Percentiles rank a stretch among this genome's conserved stretches.
These are phyloP conservation scores for Conticribra weissflogii DNA, from an alignment of 108 stramenopile genomes.

Conservation along the genomic window DNA sequence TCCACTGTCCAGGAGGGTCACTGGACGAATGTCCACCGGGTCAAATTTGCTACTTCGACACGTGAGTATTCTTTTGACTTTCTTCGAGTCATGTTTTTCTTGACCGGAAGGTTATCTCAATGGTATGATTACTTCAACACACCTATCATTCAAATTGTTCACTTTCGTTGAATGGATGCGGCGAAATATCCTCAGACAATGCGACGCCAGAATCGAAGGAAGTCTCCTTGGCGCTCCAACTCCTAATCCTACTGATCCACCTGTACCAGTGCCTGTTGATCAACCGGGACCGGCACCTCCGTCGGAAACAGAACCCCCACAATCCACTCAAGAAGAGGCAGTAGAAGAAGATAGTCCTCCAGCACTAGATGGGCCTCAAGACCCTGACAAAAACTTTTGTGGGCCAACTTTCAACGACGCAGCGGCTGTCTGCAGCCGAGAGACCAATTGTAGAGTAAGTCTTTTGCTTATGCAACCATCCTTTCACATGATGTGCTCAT, in stretches of 20 bases:
- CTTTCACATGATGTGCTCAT: neutral
- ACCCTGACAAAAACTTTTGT: conserved; percentile 31
- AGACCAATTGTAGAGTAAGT: conserved; percentile 30
- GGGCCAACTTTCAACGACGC: conserved; percentile 18
- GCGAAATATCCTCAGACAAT: conserved; percentile 3
- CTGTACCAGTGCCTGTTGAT: no score
- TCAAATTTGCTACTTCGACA: conserved; percentile 39
- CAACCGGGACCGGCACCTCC: no score
- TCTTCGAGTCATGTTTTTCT: neutral
- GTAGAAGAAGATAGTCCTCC: neutral
- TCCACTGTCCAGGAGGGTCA: conserved; percentile 20
- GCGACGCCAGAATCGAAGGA: conserved; percentile 5
- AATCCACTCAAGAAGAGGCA: no score
- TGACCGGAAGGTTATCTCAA: neutral
- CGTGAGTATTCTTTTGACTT: conserved; percentile 13
- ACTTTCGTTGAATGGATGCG: neutral
- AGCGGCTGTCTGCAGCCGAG: conserved; percentile 15
- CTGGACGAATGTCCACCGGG: conserved; percentile 23
- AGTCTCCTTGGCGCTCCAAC: neutral
- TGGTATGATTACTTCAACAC: neutral
- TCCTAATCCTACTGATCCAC: no score
- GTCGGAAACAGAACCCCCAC: no score
- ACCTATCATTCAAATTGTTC: neutral
- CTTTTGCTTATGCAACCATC: neutral
- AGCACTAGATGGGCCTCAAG: neutral